phyloP scores from a whole-genome alignment of 257 asterid species.

The Solanum gracilifrons region DNA sequence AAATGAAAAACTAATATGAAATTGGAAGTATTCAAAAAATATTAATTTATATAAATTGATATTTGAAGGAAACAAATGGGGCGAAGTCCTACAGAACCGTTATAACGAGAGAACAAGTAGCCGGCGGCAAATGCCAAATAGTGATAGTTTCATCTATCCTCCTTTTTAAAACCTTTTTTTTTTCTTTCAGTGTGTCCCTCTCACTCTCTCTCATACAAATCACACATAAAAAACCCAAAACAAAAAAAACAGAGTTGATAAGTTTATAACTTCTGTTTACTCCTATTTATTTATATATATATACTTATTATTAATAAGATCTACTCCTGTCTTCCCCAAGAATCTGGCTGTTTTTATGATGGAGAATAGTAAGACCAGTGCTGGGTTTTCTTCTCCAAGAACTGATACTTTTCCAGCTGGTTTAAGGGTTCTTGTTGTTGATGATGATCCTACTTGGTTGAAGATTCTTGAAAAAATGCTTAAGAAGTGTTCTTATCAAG shows the following conservation, averaged over 20 bases:
- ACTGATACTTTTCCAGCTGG: constrained; percentile 80
- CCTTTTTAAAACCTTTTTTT: neutral
- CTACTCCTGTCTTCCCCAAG: neutral
- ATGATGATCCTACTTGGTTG: constrained; percentile 96
- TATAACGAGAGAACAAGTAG: neutral
- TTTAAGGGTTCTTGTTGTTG: constrained; percentile 85
- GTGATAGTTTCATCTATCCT: neutral
- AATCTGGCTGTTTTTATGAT: constrained; percentile 7
- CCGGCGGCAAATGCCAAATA: neutral
- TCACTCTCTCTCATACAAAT: neutral
- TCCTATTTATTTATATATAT: neutral
- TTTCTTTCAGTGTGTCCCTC: neutral
- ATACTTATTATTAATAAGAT: neutral
- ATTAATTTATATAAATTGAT: neutral
- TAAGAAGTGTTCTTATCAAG: constrained; percentile 85
- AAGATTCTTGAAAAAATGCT: constrained; percentile 98
- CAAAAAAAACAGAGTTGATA: neutral
- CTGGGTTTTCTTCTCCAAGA: constrained; percentile 58
- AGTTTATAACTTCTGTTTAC: neutral
- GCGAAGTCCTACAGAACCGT: neutral
- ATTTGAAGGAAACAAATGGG: neutral
- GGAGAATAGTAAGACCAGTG: constrained; percentile 24
- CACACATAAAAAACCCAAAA: neutral
- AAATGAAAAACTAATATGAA: no score
- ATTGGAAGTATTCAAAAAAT: no score